Base-by-base conservation (phyloP, 768 basidiomycete genomes). In the Lentinus brumalis region DNA sequence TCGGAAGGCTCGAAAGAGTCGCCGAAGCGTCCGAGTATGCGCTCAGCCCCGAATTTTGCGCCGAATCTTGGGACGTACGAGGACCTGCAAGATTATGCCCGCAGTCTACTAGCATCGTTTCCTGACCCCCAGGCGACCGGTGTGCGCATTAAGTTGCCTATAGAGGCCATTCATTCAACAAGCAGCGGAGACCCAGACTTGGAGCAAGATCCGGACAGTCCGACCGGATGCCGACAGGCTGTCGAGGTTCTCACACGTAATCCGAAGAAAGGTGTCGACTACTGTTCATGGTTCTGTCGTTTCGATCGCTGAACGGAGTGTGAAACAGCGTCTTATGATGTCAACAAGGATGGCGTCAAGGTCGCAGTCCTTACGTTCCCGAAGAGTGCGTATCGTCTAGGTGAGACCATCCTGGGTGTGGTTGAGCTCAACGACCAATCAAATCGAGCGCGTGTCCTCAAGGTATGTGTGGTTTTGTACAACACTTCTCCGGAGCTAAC, bases 321-420 rank as follows among this genome's bases (percentile, higher is more conserved):
- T 38, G 57, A 31, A 52, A 26, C 66, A 96, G 94, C 89, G 41
- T 95, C 94, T 0, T 98, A 94, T 74, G 96, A 98, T 75, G 94
- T 98, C 57, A 91, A 88, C 70, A 97, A 98, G 78, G 93, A 96
- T 39, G 94, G 91, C 0, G 83, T 91, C 40, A 86, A 86, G 44
- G 94, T 98, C 59, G 96, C 96, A 6, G 87, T 92, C 40, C 74
- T 99, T 14, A 97, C 95, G 0, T 92, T 99, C 64, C 86, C 91
- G 29, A 98, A 98, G 75, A 87, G 89, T 42, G 91, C 92, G 0
- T 98, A 92, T 73, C 77, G 96, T 18, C 83, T 98, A 0, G 96
- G 96, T 4, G 96, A 99, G 76, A 95, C 94, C 0, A 86, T 98
- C 26, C 76, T 88, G 47, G 96, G 96, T 3, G 87, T 96, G 0